Conservation (phyloP, 2,329 filamentous ascomycete genomes). For the Cercospora beticola region DNA sequence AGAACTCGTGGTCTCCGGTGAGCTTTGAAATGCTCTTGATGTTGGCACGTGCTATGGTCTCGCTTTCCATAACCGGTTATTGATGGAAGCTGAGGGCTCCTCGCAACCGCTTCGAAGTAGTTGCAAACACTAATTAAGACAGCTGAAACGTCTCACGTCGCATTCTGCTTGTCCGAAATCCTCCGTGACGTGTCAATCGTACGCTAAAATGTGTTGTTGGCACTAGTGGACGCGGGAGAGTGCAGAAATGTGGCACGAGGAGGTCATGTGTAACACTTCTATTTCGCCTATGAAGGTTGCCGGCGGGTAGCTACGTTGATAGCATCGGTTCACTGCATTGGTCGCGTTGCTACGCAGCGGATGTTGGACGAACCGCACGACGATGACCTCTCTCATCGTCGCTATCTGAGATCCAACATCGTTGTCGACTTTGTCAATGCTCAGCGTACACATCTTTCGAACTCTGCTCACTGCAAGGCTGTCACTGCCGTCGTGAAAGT, state of each 20-base stretch:
- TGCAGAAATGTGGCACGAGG: neutral
- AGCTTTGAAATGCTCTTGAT: neutral
- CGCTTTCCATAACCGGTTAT: too few species aligned
- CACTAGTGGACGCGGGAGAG: too few species aligned
- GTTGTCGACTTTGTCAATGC: too few species aligned
- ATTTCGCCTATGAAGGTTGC: neutral
- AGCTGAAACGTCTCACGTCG: neutral
- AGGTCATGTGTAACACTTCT: neutral
- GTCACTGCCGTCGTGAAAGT: too few species aligned
- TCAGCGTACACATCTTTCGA: too few species aligned
- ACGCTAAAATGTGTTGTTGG: too few species aligned
- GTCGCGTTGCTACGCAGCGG: too few species aligned
- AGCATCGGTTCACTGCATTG: neutral
- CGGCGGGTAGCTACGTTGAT: neutral
- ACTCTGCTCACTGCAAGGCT: too few species aligned
- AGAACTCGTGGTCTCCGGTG: fast-evolving
- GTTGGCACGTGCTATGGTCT: neutral
- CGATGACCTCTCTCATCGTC: neutral
- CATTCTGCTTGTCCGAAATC: neutral
- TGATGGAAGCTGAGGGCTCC: too few species aligned
- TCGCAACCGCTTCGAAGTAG: neutral
- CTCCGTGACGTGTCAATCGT: too few species aligned
- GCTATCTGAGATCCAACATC: too few species aligned
- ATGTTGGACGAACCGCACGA: too few species aligned
- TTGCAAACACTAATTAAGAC: neutral